Base-by-base conservation (phyloP, 1,139 yeast species). In the Yamadazyma trypodendri region DNA sequence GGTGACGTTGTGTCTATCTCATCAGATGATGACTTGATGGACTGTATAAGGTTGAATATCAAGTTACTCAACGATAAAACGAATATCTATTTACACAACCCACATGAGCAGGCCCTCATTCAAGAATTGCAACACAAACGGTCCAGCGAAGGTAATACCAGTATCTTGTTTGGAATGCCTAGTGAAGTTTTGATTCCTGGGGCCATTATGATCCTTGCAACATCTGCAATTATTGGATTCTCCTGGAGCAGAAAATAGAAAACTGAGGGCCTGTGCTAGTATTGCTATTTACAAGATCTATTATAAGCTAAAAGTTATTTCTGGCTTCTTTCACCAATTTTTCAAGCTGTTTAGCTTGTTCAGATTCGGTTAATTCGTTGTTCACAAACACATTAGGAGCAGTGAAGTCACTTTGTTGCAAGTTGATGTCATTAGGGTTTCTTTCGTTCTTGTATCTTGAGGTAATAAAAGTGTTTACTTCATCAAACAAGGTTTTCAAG, bases 1-100 rank as follows among this genome's bases (percentile, higher is more conserved):
- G 86, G 87, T 4, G 96, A 88, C 56, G 63, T 83, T 5, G 87
- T 88, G 17, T 81, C 88, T 2, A 79, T 88, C 30, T 83, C 94
- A 0, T 75, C 87, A 2, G 84, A 83, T 49, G 75, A 73, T 48
- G 96, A 88, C 55, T 69, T 88, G 40, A 50, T 68, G 16, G 95
- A 87, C 45, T 87, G 95, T 55, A 78, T 84, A 20, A 60, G 65
- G 34, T 72, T 84, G 31, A 72, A 82, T 49, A 64, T 64, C 38
- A 63, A 63, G 37, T 60, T 75, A 28, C 68, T 71, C 15, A 61
- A 66, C 34, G 81, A 77, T 31, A 84, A 84, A 56, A 85, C 88
- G 8, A 95, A 86, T 50, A 61, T 87, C 37, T 79, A 71, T 49
- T 63, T 87, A 28, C 95, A 87, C 55, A 83, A 83, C 52, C 79